Evolutionary conservation across 305 asterid species (phyloP).

Genomic region (Fraxinus albicans): DNA sequence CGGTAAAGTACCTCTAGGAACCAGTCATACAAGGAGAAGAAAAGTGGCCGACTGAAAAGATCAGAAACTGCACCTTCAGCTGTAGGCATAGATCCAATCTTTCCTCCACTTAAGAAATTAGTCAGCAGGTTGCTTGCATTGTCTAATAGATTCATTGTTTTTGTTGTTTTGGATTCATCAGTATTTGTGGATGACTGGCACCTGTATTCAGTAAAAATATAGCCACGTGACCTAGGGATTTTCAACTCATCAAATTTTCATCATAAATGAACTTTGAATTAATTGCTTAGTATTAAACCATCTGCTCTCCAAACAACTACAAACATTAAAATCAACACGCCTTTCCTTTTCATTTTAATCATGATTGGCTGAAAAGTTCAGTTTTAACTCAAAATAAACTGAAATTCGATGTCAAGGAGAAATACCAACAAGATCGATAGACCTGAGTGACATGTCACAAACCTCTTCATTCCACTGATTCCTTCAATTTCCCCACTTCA

Average conservation of each 20-base stretch:
- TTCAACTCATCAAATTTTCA: not conserved
- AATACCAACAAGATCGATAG: not conserved
- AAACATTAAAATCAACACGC: not conserved
- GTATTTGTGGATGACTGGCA: slow-evolving; percentile 62
- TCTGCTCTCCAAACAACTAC: not conserved
- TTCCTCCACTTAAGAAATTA: slow-evolving; percentile 79
- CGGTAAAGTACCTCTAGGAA: slow-evolving; percentile 64
- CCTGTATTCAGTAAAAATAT: slow-evolving; percentile 43
- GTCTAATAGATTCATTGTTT: slow-evolving; percentile 57
- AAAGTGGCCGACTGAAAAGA: slow-evolving; percentile 81
- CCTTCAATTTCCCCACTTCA: slow-evolving; percentile 1
- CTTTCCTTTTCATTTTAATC: not conserved
- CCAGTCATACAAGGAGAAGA: slow-evolving; percentile 91
- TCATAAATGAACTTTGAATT: not conserved
- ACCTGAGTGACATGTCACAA: not conserved
- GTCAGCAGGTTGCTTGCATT: slow-evolving; percentile 94
- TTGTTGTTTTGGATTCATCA: slow-evolving; percentile 58
- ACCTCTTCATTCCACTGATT: not conserved
- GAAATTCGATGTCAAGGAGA: not conserved
- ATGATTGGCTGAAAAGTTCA: not conserved
- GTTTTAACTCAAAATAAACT: not conserved
- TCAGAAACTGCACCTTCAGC: slow-evolving; percentile 98
- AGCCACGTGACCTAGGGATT: slow-evolving; percentile 6
- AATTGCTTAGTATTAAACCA: not conserved
- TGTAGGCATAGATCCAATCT: slow-evolving; percentile 73